These are phyloP conservation scores for Nicotiana benthamiana DNA, from an alignment of 257 asterid species.

Conservation along the genomic window DNA sequence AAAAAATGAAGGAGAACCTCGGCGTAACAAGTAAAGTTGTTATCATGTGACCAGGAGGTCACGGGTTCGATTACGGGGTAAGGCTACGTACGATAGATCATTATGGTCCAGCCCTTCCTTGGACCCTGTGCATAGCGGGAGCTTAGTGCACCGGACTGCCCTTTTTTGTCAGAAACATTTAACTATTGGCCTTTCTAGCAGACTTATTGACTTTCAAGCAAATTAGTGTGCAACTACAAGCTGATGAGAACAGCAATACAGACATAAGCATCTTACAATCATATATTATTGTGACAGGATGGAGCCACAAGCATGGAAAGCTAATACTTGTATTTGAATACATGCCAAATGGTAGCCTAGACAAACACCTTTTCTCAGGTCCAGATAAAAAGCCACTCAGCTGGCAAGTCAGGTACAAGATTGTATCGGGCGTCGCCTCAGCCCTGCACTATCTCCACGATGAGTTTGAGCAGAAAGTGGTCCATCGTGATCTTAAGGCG, in stretches of 20 bases:
- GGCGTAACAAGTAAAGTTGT: too few relatives aligned
- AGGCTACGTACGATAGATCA: too few relatives aligned
- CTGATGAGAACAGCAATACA: background rate
- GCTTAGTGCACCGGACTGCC: too few relatives aligned
- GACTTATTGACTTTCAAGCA: background rate
- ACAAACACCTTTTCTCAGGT: slow-evolving; percentile 24
- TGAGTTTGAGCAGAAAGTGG: slow-evolving; percentile 32
- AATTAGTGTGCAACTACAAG: background rate
- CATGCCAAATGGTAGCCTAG: slow-evolving; percentile 38
- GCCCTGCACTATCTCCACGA: slow-evolving; percentile 35
- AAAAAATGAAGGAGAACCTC: background rate
- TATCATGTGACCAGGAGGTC: too few relatives aligned
- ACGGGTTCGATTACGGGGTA: too few relatives aligned
- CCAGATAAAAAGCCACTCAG: slow-evolving; percentile 10
- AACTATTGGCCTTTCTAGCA: background rate
- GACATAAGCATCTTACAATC: too few relatives aligned
- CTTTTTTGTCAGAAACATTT: too few relatives aligned
- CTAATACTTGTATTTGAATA: slow-evolving; percentile 31
- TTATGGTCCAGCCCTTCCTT: too few relatives aligned
- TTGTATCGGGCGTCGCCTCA: slow-evolving; percentile 23
- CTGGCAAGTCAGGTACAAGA: slow-evolving; percentile 22
- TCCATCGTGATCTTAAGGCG: slow-evolving; percentile 36
- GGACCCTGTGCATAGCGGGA: too few relatives aligned
- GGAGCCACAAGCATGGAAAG: slow-evolving; percentile 37
- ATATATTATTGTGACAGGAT: slow-evolving; percentile 15